These are phyloP conservation scores for Panicum miliaceum DNA, from an alignment of 176 grass and related monocot species.

Conservation along the genomic window DNA sequence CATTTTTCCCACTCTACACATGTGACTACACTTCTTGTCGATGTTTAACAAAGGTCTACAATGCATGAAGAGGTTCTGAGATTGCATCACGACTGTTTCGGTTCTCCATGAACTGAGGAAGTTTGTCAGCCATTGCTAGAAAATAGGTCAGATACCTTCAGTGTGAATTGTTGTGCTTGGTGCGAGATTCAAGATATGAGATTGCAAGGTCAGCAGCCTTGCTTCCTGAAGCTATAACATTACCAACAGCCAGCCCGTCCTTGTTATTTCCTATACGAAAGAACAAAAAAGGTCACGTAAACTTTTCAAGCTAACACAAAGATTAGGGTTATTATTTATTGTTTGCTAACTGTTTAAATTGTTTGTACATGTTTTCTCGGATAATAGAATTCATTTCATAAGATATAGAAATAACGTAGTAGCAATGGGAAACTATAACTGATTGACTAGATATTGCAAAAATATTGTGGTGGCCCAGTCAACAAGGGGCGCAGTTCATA, in stretches of 20 bases:
- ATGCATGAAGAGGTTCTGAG: not conserved
- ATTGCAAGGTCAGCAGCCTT: conserved; percentile 83
- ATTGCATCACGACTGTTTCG: not conserved
- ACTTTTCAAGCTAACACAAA: not conserved
- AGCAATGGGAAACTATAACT: not conserved
- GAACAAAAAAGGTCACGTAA: conserved; percentile 30
- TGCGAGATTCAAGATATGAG: conserved; percentile 58
- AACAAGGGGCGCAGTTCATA: conserved; percentile 1
- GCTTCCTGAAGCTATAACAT: conserved; percentile 83
- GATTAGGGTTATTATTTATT: conserved; percentile 1
- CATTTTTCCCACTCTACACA: not conserved
- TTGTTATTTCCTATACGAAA: conserved; percentile 83
- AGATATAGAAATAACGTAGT: not conserved
- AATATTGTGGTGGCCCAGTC: not conserved
- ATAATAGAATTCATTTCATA: not conserved
- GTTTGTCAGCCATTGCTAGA: conserved; percentile 22
- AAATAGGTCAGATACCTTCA: conserved; percentile 27
- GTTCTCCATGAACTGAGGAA: conserved; percentile 4
- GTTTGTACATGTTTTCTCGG: not conserved
- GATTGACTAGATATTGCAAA: not conserved
- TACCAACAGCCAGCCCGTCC: conserved; percentile 91
- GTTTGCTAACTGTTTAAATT: conserved; percentile 7
- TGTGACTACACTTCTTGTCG: not conserved
- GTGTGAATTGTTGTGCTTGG: conserved; percentile 38
- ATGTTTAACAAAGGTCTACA: not conserved